Percentiles rank a stretch among this genome's conserved stretches.
These are phyloP conservation scores for Microdochium bolleyi DNA, from an alignment of 2,329 filamentous ascomycete genomes.

Conservation along the genomic window DNA sequence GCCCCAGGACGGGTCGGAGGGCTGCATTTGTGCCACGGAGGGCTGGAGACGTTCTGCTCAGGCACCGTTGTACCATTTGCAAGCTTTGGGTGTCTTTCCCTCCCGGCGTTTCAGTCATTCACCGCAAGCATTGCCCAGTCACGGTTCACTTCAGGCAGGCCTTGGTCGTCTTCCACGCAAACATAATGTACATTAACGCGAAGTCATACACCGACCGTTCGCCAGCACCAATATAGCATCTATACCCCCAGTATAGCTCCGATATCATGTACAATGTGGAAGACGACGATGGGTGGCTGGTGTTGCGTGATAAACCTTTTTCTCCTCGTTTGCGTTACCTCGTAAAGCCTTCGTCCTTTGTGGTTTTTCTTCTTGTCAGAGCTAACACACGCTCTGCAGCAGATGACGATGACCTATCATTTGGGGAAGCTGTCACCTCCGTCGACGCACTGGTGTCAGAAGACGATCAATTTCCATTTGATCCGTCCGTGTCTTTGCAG, in stretches of 20 bases:
- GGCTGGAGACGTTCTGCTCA: constrained; percentile 16
- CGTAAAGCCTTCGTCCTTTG: constrained; percentile 15
- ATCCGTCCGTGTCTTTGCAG: constrained; percentile 9
- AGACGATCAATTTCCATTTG: constrained; percentile 10
- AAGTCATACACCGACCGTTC: constrained; percentile 27
- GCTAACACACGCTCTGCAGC: constrained; percentile 14
- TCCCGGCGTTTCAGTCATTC: constrained; percentile 11
- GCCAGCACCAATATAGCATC: constrained; percentile 34
- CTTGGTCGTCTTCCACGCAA: constrained; percentile 62
- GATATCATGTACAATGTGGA: constrained; percentile 34
- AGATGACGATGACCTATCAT: constrained; percentile 56
- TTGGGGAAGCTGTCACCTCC: constrained; percentile 54
- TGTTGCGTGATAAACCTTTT: constrained; percentile 29
- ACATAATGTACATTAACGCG: constrained; percentile 60
- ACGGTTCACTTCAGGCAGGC: constrained; percentile 48
- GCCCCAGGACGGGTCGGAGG: constrained; percentile 18
- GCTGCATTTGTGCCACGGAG: constrained; percentile 19
- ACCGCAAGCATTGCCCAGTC: constrained; percentile 16
- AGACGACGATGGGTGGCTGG: constrained; percentile 55
- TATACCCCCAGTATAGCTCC: constrained; percentile 1
- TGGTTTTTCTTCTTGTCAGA: constrained; percentile 31
- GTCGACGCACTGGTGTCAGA: constrained; percentile 65
- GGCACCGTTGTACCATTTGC: constrained; percentile 14
- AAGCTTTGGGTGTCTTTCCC: constrained; percentile 7
- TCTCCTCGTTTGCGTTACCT: constrained; percentile 17